phyloP scores from a whole-genome alignment of 352 stramenopile species.

The Globisporangium polare region DNA sequence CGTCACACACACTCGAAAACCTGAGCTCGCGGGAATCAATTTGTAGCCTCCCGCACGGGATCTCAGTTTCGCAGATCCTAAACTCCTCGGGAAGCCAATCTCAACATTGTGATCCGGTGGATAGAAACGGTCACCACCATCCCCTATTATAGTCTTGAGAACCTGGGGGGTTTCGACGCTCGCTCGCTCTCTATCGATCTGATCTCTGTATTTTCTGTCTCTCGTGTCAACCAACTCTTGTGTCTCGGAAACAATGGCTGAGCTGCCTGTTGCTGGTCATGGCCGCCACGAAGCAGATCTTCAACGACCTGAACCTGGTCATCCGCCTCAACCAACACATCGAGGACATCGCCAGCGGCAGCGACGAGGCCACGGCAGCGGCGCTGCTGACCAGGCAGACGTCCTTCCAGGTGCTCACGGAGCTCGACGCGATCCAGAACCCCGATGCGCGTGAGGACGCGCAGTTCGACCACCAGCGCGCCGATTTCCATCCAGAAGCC shows the following conservation, averaged over 20 bases:
- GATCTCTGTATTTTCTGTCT: neutral
- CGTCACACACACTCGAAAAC: too few relatives aligned
- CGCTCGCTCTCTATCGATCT: neutral
- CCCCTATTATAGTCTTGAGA: too few relatives aligned
- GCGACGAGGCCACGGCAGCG: slow-evolving; percentile 15
- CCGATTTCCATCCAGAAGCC: slow-evolving; percentile 20
- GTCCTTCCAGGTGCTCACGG: slow-evolving; percentile 72
- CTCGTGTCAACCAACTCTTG: neutral
- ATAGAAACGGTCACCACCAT: too few relatives aligned
- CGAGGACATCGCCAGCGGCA: slow-evolving; percentile 26
- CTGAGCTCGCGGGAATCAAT: too few relatives aligned
- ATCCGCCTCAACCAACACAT: slow-evolving; percentile 71
- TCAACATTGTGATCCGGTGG: too few relatives aligned
- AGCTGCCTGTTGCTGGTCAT: slow-evolving; percentile 4
- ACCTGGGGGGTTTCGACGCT: neutral
- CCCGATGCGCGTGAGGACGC: slow-evolving; percentile 39
- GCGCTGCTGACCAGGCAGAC: slow-evolving; percentile 36
- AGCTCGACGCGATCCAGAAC: slow-evolving; percentile 44
- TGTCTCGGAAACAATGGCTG: neutral
- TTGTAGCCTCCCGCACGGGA: too few relatives aligned
- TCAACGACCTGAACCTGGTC: slow-evolving; percentile 72
- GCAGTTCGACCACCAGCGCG: slow-evolving; percentile 70
- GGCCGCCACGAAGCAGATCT: slow-evolving; percentile 46
- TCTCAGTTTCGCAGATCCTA: too few relatives aligned
- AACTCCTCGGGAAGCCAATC: too few relatives aligned